Evolutionary conservation across 2,329 filamentous ascomycete genomes (phyloP), one percentile per base, ranked within the genome.

Genomic region (Cladophialophora yegresii): DNA sequence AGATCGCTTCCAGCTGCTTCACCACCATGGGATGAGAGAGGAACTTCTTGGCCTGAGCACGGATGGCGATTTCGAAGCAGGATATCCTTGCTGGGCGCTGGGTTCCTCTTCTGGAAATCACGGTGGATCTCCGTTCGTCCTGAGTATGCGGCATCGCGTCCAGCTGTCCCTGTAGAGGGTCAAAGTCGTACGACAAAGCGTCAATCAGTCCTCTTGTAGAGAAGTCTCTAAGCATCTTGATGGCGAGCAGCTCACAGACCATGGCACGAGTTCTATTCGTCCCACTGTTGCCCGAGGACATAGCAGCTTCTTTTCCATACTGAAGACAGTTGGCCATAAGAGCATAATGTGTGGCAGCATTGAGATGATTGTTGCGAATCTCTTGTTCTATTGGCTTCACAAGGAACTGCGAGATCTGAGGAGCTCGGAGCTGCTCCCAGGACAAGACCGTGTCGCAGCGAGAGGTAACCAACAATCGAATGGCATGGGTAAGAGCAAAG

Each of bases 381-480:
- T 93, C 89, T 75, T 95, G 90, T 77, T 95, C 92, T 81, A 97
- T 95, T 2, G 93, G 93, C 80, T 97, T 97, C 74, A 97, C 85
- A 40, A 98, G 84, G 75, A 98, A 98, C 74, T 96, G 93, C 16
- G 92, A 96, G 62, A 98, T 89, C 75, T 98, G 93, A 2, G 93
- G 93, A n/a, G 92, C 96, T 68, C 93, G 87, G 67, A 98, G 82
- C 76, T 98, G 93, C 69, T 98, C 93, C 93, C 93, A 98, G 16
- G 92, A 89, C 57, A 98, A 80, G 0, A 92, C 93, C 1, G 93
- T 97, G 79, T 98, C 93, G 77, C 92, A 96, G 74, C 90, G 87
- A 64, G 91, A 84, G 70, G 91, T 85, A 65, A 98, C 88, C 62
- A 97, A 84, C 59, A 92, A 87, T 70, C 93, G 90, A 68, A 97